These are phyloP conservation scores for Cercospora janseana DNA, from an alignment of 2,329 filamentous ascomycete genomes.

Conservation along the genomic window DNA sequence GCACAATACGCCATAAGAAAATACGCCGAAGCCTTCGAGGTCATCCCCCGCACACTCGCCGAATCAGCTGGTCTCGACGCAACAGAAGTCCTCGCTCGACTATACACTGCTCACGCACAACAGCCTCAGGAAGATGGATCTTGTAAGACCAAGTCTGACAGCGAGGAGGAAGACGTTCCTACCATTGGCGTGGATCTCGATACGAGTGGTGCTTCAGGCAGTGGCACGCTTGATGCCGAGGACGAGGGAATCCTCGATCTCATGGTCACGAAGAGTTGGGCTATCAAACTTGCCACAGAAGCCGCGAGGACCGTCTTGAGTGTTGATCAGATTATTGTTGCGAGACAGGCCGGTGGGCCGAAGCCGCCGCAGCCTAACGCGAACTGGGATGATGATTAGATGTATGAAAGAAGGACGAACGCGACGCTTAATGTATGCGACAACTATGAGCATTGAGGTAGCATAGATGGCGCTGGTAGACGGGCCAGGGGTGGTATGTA, in stretches of 20 bases:
- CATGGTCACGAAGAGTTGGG: slow-evolving; percentile 89
- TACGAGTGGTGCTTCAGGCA: slow-evolving; percentile 76
- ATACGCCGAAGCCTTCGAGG: slow-evolving; percentile 95
- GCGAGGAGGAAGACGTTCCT: slow-evolving; percentile 73
- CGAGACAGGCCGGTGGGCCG: slow-evolving; percentile 91
- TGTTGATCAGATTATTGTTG: slow-evolving; percentile 98
- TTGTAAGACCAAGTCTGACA: slow-evolving; percentile 30
- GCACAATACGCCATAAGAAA: slow-evolving; percentile 97
- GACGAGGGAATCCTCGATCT: slow-evolving; percentile 90
- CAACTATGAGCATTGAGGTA: neutral
- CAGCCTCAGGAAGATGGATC: slow-evolving; percentile 13
- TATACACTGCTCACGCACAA: slow-evolving; percentile 78
- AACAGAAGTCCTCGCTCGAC: slow-evolving; percentile 87
- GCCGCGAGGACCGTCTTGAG: slow-evolving; percentile 89
- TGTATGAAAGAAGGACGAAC: neutral
- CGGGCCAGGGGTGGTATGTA: slow-evolving; percentile 1
- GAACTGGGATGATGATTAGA: slow-evolving; percentile 64
- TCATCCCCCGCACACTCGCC: slow-evolving; percentile 87
- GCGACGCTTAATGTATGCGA: neutral
- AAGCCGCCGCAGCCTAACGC: slow-evolving; percentile 95
- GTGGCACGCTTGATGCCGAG: slow-evolving; percentile 82
- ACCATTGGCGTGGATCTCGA: slow-evolving; percentile 93
- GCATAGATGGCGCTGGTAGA: slow-evolving; percentile 4
- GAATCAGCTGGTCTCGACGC: slow-evolving; percentile 95
- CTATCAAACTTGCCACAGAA: slow-evolving; percentile 94